A percentile compares a stretch with the other conserved stretches of the same genome.
These are phyloP conservation scores for Globisporangium canariense DNA, from an alignment of 352 stramenopile genomes.

Conservation along the genomic window DNA sequence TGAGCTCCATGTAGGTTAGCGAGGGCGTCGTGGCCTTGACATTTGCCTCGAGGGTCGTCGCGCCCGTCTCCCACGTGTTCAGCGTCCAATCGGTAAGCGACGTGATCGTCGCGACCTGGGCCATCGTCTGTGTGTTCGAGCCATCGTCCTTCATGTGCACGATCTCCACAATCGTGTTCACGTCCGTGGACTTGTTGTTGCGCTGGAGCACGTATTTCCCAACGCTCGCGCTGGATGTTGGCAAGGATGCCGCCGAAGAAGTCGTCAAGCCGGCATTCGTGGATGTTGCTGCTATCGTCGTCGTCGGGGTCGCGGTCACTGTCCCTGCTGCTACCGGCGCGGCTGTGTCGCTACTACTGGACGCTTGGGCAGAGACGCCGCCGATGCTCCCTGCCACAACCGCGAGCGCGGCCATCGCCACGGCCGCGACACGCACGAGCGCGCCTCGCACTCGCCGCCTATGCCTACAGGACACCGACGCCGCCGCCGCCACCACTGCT, in stretches of 20 bases:
- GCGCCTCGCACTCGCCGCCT: neutral
- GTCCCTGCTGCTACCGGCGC: neutral
- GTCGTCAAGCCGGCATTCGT: slow-evolving; percentile 4
- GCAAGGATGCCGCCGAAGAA: neutral
- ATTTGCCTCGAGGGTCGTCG: slow-evolving; percentile 17
- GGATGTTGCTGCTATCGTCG: neutral
- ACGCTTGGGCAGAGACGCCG: neutral
- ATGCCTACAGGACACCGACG: neutral
- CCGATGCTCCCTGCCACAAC: neutral
- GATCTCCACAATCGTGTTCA: slow-evolving; percentile 22
- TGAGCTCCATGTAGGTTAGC: slow-evolving; percentile 23
- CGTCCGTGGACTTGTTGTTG: slow-evolving; percentile 5
- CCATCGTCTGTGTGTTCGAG: slow-evolving; percentile 14
- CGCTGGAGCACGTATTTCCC: slow-evolving; percentile 31
- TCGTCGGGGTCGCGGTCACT: neutral
- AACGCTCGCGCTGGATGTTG: neutral
- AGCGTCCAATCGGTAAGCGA: slow-evolving; percentile 27
- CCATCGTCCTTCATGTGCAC: slow-evolving; percentile 13
- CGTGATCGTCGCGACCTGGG: slow-evolving; percentile 23
- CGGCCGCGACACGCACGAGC: neutral
- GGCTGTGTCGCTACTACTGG: neutral
- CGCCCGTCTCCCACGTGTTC: slow-evolving; percentile 23
- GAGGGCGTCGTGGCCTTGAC: slow-evolving; percentile 22
- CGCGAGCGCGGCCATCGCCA: neutral
- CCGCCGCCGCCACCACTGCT: neutral